Conservation (phyloP, 768 basidiomycete genomes). For the Termitomyces titanicus region DNA sequence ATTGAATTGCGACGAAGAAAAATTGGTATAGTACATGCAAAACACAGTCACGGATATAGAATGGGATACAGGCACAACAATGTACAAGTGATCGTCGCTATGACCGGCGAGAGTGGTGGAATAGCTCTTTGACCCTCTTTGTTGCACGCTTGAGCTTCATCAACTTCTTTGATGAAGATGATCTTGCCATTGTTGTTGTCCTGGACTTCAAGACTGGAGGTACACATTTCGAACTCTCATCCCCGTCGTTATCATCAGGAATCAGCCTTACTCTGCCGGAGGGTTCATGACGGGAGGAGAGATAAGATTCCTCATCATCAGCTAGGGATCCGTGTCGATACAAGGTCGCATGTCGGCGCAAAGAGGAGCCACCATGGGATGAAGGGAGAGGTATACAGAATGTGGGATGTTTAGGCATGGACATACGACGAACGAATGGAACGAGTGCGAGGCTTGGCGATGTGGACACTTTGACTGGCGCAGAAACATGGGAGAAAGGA, state of each 20-base stretch:
- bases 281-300: not conserved
- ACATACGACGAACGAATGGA: constrained; percentile 8
- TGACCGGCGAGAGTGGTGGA: not conserved
- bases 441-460: constrained; percentile 1
- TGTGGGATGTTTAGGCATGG: not conserved
- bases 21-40: too few species aligned
- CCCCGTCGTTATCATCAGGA: not conserved
- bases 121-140: not conserved
- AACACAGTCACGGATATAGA: too few species aligned
- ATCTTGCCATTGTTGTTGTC: not conserved
- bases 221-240: not conserved
- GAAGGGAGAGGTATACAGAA: not conserved
- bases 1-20: too few species aligned
- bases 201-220: not conserved
- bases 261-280: constrained; percentile 1
- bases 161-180: not conserved
- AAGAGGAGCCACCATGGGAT: not conserved
- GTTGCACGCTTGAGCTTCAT: not conserved
- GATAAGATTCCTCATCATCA: constrained; percentile 4
- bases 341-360: not conserved
- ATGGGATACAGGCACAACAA: too few species aligned
- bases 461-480: constrained; percentile 1
- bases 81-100: not conserved
- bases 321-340: not conserved
- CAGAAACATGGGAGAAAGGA: constrained; percentile 1